phyloP scores from a whole-genome alignment of 768 basidiomycete genomes.

The Rhodotorula kratochvilovae region DNA sequence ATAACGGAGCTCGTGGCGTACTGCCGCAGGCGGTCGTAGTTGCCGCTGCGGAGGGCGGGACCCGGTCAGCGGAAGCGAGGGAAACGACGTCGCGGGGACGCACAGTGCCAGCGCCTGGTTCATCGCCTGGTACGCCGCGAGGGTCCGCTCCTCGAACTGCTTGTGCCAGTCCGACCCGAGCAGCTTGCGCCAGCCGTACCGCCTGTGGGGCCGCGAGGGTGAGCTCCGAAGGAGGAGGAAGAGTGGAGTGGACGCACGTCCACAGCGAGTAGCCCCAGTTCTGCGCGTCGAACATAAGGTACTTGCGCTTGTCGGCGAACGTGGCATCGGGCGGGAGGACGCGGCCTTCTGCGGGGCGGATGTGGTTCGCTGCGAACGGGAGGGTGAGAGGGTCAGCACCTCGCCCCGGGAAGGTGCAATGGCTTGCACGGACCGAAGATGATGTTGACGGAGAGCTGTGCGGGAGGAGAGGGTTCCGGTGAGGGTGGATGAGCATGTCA shows the following conservation, averaged over 20 bases:
- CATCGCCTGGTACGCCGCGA: constrained; percentile 19
- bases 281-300: neutral
- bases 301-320: neutral
- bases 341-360: constrained; percentile 24
- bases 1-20: constrained; percentile 19
- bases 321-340: constrained; percentile 4
- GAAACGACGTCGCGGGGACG: neutral
- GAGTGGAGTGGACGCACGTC: constrained; percentile 4
- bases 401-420: neutral
- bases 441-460: constrained; percentile 16
- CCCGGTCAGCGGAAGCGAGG: neutral
- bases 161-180: constrained; percentile 23
- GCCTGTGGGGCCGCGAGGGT: neutral
- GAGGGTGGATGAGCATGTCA: neutral
- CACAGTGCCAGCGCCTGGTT: constrained; percentile 33
- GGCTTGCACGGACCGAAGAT: constrained; percentile 15
- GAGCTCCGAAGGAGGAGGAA: neutral
- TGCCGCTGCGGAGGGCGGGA: constrained; percentile 11
- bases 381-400: neutral
- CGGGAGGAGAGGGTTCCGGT: too few species aligned
- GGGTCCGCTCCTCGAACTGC: constrained; percentile 21
- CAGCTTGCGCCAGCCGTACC: constrained; percentile 17
- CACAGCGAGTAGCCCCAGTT: constrained; percentile 4
- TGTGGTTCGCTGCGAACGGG: constrained; percentile 26
- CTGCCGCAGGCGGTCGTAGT: constrained; percentile 20